Conservation (phyloP, 1,284 basidiomycete genomes). For the Acaromyces ingoldii region DNA sequence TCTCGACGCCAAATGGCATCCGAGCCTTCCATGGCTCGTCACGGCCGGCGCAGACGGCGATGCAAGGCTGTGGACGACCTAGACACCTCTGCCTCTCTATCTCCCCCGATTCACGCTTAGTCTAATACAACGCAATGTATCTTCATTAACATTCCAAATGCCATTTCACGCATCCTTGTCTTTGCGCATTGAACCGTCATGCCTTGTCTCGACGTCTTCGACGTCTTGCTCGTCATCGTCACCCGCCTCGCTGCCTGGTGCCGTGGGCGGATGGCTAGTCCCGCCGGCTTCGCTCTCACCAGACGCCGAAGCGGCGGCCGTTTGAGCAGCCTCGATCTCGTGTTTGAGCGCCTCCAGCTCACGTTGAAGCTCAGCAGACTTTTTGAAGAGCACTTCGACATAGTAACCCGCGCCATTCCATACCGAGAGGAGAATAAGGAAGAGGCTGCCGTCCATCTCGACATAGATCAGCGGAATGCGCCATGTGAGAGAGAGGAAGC, state of each 20-base stretch:
- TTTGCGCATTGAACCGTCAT: too few species aligned
- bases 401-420: slow-evolving; percentile 7
- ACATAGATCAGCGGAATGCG: too few species aligned
- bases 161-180: too few species aligned
- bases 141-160: too few species aligned
- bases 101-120: too few species aligned
- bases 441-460: too few species aligned
- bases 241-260: neutral
- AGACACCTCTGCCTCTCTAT: too few species aligned
- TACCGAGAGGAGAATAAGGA: neutral
- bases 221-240: neutral
- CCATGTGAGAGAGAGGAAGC: too few species aligned
- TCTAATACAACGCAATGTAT: too few species aligned
- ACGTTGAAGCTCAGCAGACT: neutral
- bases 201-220: too few species aligned
- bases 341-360: slow-evolving; percentile 1
- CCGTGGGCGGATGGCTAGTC: neutral
- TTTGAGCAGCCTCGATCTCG: neutral
- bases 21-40: slow-evolving; percentile 84
- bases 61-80: slow-evolving; percentile 69
- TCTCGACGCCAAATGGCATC: slow-evolving; percentile 82
- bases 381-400: neutral
- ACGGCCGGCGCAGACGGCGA: slow-evolving; percentile 89
- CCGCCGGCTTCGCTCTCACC: too few species aligned
- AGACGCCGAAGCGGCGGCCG: too few species aligned